Conservation (phyloP, 1,139 yeast genomes). For the Lodderomyces parapsilosis region DNA sequence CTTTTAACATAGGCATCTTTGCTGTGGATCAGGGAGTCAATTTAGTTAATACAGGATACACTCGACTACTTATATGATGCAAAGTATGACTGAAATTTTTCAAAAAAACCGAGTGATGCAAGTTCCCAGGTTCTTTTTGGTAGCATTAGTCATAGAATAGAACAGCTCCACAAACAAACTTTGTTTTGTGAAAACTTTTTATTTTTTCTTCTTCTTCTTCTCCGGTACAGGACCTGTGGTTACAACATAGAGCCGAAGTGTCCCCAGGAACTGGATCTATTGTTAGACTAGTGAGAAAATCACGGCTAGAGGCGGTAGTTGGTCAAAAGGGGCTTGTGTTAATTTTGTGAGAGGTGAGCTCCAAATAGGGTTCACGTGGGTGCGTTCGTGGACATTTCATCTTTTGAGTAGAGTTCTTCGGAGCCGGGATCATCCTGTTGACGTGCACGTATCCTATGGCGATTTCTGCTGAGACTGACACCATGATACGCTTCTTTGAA, state of each 20-base stretch:
- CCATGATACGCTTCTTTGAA: too few relatives aligned
- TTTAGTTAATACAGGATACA: not conserved
- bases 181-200: not conserved
- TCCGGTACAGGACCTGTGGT: conserved; percentile 1
- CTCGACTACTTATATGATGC: not conserved
- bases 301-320: not conserved
- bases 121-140: not conserved
- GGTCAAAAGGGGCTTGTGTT: not conserved
- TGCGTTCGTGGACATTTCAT: too few relatives aligned
- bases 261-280: not conserved
- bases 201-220: not conserved
- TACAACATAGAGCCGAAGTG: not conserved
- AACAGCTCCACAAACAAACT: not conserved
- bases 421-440: too few relatives aligned
- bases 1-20: conserved; percentile 42
- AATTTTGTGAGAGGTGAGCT: too few relatives aligned
- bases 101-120: conserved; percentile 1
- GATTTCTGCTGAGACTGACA: too few relatives aligned
- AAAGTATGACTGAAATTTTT: not conserved
- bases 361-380: not conserved
- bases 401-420: too few relatives aligned
- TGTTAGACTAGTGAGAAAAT: not conserved
- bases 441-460: too few relatives aligned
- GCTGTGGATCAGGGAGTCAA: not conserved
- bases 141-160: not conserved